phyloP scores from a whole-genome alignment of 805 yeast genomes.

The Myxozyma lipomycoides region DNA sequence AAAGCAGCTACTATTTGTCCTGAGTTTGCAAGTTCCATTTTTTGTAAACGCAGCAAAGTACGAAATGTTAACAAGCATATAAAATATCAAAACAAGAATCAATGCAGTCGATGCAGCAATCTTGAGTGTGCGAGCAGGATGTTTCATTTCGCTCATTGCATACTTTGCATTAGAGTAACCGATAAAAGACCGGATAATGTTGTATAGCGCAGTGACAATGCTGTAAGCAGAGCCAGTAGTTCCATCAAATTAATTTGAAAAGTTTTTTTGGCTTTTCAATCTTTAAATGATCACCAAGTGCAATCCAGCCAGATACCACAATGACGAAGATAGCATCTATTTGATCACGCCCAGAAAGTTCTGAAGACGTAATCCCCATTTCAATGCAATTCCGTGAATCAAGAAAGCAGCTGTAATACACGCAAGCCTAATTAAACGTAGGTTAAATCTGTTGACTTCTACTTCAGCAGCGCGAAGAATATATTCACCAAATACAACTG shows the following conservation, averaged over 20 bases:
- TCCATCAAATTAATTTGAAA: slow-evolving; percentile 56
- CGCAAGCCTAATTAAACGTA: slow-evolving; percentile 71
- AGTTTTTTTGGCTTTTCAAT: slow-evolving; percentile 55
- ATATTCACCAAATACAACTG: slow-evolving; percentile 75
- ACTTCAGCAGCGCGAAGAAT: slow-evolving; percentile 68
- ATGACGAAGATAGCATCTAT: slow-evolving; percentile 67
- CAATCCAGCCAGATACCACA: slow-evolving; percentile 77
- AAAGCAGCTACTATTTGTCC: slow-evolving; percentile 72
- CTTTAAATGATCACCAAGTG: slow-evolving; percentile 65
- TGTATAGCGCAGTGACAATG: slow-evolving; percentile 38
- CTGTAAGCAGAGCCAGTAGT: slow-evolving; percentile 42
- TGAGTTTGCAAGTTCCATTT: slow-evolving; percentile 48
- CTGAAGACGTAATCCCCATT: slow-evolving; percentile 47
- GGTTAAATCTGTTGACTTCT: slow-evolving; percentile 68
- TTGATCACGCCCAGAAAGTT: slow-evolving; percentile 60
- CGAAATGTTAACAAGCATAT: slow-evolving; percentile 73
- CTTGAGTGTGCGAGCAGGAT: slow-evolving; percentile 65
- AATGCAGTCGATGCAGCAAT: slow-evolving; percentile 75
- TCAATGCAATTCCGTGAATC: slow-evolving; percentile 57
- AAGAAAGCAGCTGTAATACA: slow-evolving; percentile 68
- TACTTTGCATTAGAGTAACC: not conserved
- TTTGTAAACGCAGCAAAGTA: slow-evolving; percentile 51
- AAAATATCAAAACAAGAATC: slow-evolving; percentile 55
- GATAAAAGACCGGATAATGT: slow-evolving; percentile 41
- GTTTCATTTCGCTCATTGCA: slow-evolving; percentile 50